Evolutionary conservation across 345 rosid genomes (phyloP).

Genomic region (Ailanthus altissimus): DNA sequence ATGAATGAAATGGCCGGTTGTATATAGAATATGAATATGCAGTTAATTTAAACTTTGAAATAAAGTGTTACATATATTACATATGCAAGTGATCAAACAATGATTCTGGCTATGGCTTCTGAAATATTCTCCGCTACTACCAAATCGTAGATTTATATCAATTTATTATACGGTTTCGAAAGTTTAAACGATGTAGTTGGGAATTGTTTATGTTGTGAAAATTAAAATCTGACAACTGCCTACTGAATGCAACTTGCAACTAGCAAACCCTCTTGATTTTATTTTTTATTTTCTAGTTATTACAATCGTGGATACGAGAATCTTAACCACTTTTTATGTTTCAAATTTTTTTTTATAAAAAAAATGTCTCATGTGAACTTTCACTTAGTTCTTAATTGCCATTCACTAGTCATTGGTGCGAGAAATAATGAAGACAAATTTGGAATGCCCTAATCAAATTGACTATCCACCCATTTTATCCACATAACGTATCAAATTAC

Average conservation of each 20-base stretch:
- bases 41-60: background rate
- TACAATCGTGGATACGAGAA: background rate
- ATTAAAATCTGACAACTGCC: background rate
- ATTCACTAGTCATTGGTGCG: background rate
- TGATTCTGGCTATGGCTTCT: slow-evolving; percentile 10
- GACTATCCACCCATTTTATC: too few relatives aligned
- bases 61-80: background rate
- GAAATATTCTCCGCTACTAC: slow-evolving; percentile 9
- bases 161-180: background rate
- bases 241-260: background rate
- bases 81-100: background rate
- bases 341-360: background rate
- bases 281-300: background rate
- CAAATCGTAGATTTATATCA: background rate
- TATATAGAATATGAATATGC: background rate
- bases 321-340: background rate
- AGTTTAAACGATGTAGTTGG: slow-evolving; percentile 11
- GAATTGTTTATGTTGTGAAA: background rate
- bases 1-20: slow-evolving; percentile 9
- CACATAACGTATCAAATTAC: too few relatives aligned
- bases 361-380: background rate
- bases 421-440: background rate
- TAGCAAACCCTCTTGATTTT: background rate
- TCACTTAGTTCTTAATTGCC: background rate
- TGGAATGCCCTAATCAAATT: background rate